Percentiles rank a stretch among this genome's conserved stretches.
These are phyloP conservation scores for Phycomyces nitens DNA, from an alignment of 192 early-diverging fungal genomes.

Conservation along the genomic window DNA sequence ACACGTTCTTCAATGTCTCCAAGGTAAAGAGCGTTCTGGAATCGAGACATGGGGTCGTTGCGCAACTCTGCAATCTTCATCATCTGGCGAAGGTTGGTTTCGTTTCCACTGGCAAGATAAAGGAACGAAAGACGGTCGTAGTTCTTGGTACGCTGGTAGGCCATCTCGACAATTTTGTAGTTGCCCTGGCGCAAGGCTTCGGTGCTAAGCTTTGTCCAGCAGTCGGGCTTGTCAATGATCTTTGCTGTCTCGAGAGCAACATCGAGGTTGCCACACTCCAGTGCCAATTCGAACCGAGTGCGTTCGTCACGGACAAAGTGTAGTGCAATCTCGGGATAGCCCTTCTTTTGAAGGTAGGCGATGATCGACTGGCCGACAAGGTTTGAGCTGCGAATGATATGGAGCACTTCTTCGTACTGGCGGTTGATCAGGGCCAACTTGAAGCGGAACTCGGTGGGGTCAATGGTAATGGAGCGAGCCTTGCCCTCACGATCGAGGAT, in stretches of 20 bases:
- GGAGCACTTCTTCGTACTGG: constrained; percentile 95
- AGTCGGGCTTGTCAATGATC: constrained; percentile 81
- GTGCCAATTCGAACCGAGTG: constrained; percentile 92
- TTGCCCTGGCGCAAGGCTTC: constrained; percentile 93
- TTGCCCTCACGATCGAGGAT: constrained; percentile 90
- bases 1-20: constrained; percentile 93
- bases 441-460: constrained; percentile 99
- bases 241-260: constrained; percentile 95
- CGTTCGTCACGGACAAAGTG: constrained; percentile 98
- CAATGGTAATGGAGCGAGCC: constrained; percentile 82
- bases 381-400: constrained; percentile 94
- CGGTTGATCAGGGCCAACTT: constrained; percentile 87
- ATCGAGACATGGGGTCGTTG: constrained; percentile 83
- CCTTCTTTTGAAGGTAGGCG: constrained; percentile 98
- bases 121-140: constrained; percentile 94
- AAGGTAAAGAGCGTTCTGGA: constrained; percentile 89
- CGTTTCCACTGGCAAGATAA: constrained; percentile 90
- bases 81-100: constrained; percentile 92
- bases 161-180: constrained; percentile 83
- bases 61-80: constrained; percentile 87
- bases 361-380: constrained; percentile 98
- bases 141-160: constrained; percentile 88
- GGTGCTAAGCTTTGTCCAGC: constrained; percentile 83
- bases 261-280: constrained; percentile 96
- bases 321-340: constrained; percentile 97